Percentiles rank a stretch among this genome's conserved stretches.
These are phyloP conservation scores for Cryptococcus sp. DNA, from an alignment of 1,284 basidiomycete species.

Conservation along the genomic window DNA sequence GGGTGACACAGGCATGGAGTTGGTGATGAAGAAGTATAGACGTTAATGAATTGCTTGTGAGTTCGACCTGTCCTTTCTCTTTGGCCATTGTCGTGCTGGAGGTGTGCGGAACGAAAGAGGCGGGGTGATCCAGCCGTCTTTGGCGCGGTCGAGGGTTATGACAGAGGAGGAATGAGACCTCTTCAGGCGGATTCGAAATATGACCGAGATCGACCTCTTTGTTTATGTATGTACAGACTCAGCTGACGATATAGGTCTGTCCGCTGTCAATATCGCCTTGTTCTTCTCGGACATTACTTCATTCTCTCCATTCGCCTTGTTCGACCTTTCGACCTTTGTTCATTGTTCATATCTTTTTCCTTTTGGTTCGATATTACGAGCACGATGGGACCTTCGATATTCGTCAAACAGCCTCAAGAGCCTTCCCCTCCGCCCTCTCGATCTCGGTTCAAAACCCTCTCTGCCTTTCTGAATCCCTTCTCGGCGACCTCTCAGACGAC, in stretches of 20 bases:
- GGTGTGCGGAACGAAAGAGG: too few species aligned
- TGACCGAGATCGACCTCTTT: too few species aligned
- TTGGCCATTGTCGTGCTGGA: neutral
- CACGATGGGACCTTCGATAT: slow-evolving; percentile 11
- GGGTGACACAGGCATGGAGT: neutral
- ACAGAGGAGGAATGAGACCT: too few species aligned
- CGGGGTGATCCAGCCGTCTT: too few species aligned
- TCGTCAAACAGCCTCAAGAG: slow-evolving; percentile 5
- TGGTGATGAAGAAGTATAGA: too few species aligned
- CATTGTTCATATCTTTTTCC: neutral
- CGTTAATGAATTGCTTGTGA: too few species aligned
- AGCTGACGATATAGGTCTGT: too few species aligned
- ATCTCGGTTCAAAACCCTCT: slow-evolving; percentile 12
- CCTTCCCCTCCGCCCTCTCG: neutral
- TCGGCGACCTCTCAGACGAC: neutral
- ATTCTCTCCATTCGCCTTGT: too few species aligned
- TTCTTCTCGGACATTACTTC: neutral
- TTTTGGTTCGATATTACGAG: neutral
- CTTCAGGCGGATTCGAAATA: too few species aligned
- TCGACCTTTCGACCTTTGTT: neutral
- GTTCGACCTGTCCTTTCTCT: neutral
- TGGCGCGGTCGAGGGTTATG: too few species aligned
- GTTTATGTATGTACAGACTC: too few species aligned
- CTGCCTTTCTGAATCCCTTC: slow-evolving; percentile 8
- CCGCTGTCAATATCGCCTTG: too few species aligned